These are phyloP conservation scores for Fusarium agapanthi DNA, from an alignment of 2,329 filamentous ascomycete species.

Conservation along the genomic window DNA sequence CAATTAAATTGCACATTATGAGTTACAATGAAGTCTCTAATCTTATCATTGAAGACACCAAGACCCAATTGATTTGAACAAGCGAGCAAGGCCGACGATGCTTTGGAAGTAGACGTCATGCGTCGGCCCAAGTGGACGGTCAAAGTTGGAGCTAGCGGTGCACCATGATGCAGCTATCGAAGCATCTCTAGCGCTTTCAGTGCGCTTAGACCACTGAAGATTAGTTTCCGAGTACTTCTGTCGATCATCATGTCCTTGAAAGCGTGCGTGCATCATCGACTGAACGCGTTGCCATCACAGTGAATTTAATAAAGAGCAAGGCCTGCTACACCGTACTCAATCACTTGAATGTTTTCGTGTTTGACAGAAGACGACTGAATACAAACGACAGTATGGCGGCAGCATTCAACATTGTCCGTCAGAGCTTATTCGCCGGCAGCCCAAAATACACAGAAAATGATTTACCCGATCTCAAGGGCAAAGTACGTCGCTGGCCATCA, in stretches of 20 bases:
- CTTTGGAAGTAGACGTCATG: neutral
- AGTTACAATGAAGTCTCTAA: rapidly evolving
- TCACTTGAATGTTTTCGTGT: too few relatives aligned
- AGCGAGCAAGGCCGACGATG: too few relatives aligned
- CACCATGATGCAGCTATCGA: neutral
- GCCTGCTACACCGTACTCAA: too few relatives aligned
- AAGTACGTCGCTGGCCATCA: constrained; percentile 56
- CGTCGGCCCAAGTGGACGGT: neutral
- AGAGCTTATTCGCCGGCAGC: constrained; percentile 27
- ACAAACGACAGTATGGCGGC: neutral
- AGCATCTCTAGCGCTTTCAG: neutral
- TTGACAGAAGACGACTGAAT: rapidly evolving
- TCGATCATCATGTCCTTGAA: neutral
- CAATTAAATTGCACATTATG: neutral
- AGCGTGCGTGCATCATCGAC: neutral
- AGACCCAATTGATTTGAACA: neutral
- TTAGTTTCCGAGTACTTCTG: neutral
- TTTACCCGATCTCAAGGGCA: constrained; percentile 60
- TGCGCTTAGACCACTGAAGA: neutral
- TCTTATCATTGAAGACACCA: rapidly evolving
- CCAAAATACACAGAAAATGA: constrained; percentile 60
- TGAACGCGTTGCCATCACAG: neutral
- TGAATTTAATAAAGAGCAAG: neutral
- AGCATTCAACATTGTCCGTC: neutral
- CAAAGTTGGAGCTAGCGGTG: neutral